Evolutionary conservation across 2,329 filamentous ascomycete genomes (phyloP), one percentile per base, ranked within the genome.

Genomic region (Xylogone sp.): DNA sequence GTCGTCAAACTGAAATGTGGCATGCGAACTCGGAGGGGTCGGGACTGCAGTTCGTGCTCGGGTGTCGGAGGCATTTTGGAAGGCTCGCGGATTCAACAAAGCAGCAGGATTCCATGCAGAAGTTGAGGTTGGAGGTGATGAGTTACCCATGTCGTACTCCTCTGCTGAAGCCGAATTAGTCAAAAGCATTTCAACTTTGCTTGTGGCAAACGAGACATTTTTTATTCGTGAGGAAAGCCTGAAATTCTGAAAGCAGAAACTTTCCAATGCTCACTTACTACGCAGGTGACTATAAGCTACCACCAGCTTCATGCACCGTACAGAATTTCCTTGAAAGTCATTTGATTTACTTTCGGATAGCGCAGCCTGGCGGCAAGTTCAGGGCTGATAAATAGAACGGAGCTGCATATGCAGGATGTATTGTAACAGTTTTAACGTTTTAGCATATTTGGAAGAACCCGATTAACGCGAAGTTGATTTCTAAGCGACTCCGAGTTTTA

Each of bases 61-160:
- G 5, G n/a, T 39, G n/a, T 39, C 34, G 8, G 8, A 16, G n/a
- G 5, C 34, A 18, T 18, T 13, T 39, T 57, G 56, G 56, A 62
- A 66, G 46, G 62, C 65, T 59, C 68, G 70, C 4, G 74, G 74
- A 51, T 75, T 74, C 42, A 77, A 63, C 16, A 76, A 61, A 9
- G 65, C 56, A 9, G 68, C 65, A 18, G 74, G 65, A 46, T 73
- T 73, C 70, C 76, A 77, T 48, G 56, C 52, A 47, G 42, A 43
- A 21, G 5, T 21, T 9, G 21, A 61, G 49, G 45, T 51, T 53
- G 46, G 57, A 48, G 56, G 56, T 16, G 55, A 56, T 19, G 47
- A 46, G 43, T 49, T 54, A 46, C 53, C 59, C 48, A 54, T 48
- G 42, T 53, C 63, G 20, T 54, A 39, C 27, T 61, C 54, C 44